Evolutionary conservation across 108 stramenopile genomes (phyloP), one percentile per base, ranked within the genome.

Genomic region (Nitzschia putrida): DNA sequence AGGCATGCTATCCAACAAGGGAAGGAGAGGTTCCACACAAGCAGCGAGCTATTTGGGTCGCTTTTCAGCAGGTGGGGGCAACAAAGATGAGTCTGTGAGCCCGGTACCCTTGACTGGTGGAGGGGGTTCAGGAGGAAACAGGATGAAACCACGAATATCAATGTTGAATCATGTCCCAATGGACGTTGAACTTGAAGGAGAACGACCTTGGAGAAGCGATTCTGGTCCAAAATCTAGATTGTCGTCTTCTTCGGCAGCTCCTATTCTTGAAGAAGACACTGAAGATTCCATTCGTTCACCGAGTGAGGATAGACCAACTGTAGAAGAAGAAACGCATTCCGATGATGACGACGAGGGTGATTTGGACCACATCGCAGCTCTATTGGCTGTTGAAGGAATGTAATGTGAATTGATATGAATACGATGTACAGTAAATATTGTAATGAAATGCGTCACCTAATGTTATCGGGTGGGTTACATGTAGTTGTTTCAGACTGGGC

Each of bases 101-200:
- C 47, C 47, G 2, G 14, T 49, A 5, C 47, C 47, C 47, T 16
- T 49, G 47, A 18, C 47, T 49, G 47, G 13, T 44, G 44, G n/a
- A 49, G 18, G 18, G 6, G 47, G 1, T 18, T 16, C n/a, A 49
- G 18, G 3, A 3, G n/a, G n/a, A 49, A 49, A 18, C n/a, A 49
- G 18, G 47, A 49, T 18, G n/a, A 49, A 49, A 6, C 20, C 58
- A 14, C 29, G 37, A 39, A 40, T 59, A 16, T 26, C 25, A 8
- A 20, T 47, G 61, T 6, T 63, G 20, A 44, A 63, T 47, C 16
- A 44, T n/a, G 43, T 45, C 22, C 61, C 44, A 11, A 38, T 63
- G 44, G 61, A 63, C 18, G 61, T 45, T 9, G 61, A 63, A 21
- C 40, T 63, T n/a, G 61, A 63, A 47, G 61, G 20, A 22, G 61